Conservation (phyloP, 169 alveolate genomes). For the Eimeria praecox region DNA sequence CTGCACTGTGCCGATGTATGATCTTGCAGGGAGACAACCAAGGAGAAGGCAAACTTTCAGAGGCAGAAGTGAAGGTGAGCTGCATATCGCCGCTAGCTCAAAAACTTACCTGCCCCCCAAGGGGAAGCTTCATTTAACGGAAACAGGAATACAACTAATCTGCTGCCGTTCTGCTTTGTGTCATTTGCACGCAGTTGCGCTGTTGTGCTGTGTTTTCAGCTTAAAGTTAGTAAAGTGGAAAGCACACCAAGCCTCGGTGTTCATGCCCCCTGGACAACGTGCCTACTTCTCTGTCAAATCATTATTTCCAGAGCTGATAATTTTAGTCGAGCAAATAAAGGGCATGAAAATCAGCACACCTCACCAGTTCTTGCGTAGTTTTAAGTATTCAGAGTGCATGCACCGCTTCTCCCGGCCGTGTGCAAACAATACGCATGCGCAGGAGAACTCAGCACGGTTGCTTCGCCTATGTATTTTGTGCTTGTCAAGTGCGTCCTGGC, state of each 20-base stretch:
- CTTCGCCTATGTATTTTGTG: neutral
- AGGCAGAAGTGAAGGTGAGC: neutral
- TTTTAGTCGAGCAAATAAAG: neutral
- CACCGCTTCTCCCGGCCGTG: neutral
- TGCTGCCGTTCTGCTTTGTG: neutral
- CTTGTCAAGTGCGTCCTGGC: neutral
- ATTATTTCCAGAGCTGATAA: neutral
- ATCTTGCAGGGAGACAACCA: neutral
- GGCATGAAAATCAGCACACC: too few species aligned
- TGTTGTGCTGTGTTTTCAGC: conserved; percentile 3
- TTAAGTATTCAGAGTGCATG: neutral
- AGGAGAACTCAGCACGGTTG: neutral
- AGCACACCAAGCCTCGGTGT: neutral
- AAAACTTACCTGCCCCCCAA: neutral
- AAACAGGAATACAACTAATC: neutral
- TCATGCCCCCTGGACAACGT: neutral
- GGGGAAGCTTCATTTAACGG: neutral
- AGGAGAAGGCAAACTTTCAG: neutral
- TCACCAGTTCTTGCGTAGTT: neutral
- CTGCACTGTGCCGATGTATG: neutral
- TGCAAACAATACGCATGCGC: neutral
- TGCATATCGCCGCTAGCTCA: neutral
- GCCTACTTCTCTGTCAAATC: neutral
- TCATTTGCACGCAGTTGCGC: neutral
- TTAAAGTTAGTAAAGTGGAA: neutral